Percentiles rank a stretch among this genome's conserved stretches.
These are phyloP conservation scores for Phytophthora colocasiae DNA, from an alignment of 352 stramenopile species.

Conservation along the genomic window DNA sequence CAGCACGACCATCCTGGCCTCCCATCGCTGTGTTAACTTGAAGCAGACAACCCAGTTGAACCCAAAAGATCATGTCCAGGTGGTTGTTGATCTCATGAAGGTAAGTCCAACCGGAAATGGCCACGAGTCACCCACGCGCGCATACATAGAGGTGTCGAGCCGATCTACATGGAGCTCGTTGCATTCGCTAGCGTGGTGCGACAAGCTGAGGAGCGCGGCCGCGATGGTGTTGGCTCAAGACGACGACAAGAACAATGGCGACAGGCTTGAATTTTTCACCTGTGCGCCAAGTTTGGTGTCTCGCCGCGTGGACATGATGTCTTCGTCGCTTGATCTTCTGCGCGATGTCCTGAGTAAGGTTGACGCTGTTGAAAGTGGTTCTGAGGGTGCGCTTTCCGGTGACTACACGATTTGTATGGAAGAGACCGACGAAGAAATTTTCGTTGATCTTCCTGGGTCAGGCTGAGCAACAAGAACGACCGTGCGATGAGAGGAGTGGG, in stretches of 20 bases:
- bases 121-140: slow-evolving; percentile 1
- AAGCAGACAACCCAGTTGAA: slow-evolving; percentile 13
- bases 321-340: slow-evolving; percentile 37
- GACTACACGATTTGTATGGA: slow-evolving; percentile 22
- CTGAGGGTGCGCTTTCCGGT: slow-evolving; percentile 13
- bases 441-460: slow-evolving; percentile 9
- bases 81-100: slow-evolving; percentile 28
- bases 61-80: slow-evolving; percentile 18
- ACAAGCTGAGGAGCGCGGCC: slow-evolving; percentile 32
- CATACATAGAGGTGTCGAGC: slow-evolving; percentile 21
- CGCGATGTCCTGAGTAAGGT: slow-evolving; percentile 21
- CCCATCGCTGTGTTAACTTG: slow-evolving; percentile 16
- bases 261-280: slow-evolving; percentile 30
- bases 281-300: slow-evolving; percentile 34
- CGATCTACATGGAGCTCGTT: slow-evolving; percentile 20
- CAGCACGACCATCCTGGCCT: slow-evolving; percentile 24
- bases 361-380: slow-evolving; percentile 13
- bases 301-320: slow-evolving; percentile 33
- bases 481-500: slow-evolving; percentile 5
- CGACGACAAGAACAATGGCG: slow-evolving; percentile 22
- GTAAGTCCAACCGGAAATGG: background rate
- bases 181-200: slow-evolving; percentile 32
- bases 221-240: slow-evolving; percentile 24
- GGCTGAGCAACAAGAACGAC: slow-evolving; percentile 11
- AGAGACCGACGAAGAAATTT: slow-evolving; percentile 29